Conservation (phyloP, 2,329 filamentous ascomycete species). For the Epichloe sibirici region DNA sequence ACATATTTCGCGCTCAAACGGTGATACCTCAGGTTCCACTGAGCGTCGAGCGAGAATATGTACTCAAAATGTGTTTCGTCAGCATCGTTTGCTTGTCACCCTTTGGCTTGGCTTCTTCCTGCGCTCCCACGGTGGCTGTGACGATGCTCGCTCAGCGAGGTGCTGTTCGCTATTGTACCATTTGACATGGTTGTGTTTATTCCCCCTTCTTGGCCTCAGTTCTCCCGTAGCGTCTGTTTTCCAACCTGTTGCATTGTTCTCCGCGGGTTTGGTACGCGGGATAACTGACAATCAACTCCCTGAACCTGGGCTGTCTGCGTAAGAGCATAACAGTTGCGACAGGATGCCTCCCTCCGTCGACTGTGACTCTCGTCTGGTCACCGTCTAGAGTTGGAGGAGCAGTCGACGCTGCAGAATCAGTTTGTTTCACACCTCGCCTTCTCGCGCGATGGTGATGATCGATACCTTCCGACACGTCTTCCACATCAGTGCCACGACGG, state of each 20-base stretch:
- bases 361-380: neutral
- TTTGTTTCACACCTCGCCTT: neutral
- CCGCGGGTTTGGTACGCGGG: neutral
- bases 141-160: neutral
- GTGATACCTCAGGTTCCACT: too few relatives aligned
- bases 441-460: neutral
- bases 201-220: neutral
- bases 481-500: too few relatives aligned
- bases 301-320: neutral
- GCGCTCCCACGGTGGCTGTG: neutral
- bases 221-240: neutral
- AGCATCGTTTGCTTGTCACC: neutral
- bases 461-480: too few relatives aligned
- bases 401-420: neutral
- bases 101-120: neutral
- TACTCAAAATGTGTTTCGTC: constrained; percentile 36
- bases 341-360: neutral
- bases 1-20: too few relatives aligned
- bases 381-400: neutral
- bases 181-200: neutral
- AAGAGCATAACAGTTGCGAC: neutral
- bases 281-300: neutral
- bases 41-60: constrained; percentile 59
- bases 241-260: neutral
- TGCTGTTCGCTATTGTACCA: constrained; percentile 1